A percentile compares a stretch with the other conserved stretches of the same genome.
These are phyloP conservation scores for Fusarium sp. DNA, from an alignment of 2,329 filamentous ascomycete genomes.

Conservation along the genomic window DNA sequence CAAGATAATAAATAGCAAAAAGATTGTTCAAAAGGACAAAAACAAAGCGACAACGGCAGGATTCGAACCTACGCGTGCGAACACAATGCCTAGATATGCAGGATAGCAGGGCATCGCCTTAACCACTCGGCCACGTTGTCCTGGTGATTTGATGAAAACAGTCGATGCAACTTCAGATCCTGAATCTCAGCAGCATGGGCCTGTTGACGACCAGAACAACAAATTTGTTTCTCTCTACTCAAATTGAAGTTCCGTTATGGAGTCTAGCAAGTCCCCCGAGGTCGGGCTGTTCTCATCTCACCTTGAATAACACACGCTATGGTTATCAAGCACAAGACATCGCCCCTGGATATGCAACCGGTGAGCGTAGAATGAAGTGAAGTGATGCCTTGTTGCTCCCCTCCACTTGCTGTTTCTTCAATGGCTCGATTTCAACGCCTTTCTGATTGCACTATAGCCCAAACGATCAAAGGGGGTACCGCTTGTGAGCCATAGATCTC, in stretches of 20 bases:
- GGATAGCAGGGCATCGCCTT: neutral
- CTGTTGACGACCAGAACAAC: neutral
- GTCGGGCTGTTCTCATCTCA: neutral
- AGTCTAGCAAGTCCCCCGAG: neutral
- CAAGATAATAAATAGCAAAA: neutral
- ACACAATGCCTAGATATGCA: neutral
- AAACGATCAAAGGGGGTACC: neutral
- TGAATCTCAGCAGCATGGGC: neutral
- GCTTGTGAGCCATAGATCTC: neutral
- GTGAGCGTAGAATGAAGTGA: neutral
- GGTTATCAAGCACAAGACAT: neutral
- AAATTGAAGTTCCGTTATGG: neutral
- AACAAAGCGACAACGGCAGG: neutral
- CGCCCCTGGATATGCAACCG: neutral
- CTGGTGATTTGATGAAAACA: neutral
- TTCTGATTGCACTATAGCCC: neutral
- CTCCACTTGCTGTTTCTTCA: neutral
- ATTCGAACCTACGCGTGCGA: neutral
- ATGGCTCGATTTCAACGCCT: neutral
- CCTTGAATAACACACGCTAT: neutral
- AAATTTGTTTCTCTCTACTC: neutral
- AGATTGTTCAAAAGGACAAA: neutral
- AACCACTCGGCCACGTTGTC: neutral
- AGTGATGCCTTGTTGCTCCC: neutral
- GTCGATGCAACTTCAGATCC: neutral